Conservation (phyloP, 2,329 filamentous ascomycete genomes). For the Calonectria fujianensis region DNA sequence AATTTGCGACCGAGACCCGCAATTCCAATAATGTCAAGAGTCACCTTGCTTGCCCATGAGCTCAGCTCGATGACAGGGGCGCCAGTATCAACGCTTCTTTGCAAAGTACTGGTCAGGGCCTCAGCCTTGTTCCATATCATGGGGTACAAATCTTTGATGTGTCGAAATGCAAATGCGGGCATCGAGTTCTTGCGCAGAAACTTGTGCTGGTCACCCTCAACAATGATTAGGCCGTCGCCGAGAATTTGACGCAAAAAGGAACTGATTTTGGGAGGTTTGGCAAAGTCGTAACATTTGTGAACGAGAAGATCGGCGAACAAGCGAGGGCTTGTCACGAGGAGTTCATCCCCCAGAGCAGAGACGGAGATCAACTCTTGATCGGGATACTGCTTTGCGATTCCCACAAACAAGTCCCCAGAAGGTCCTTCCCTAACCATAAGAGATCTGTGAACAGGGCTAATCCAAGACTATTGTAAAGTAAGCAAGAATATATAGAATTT, state of each 20-base stretch:
- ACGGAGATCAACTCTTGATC: slow-evolving; percentile 51
- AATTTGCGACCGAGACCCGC: slow-evolving; percentile 75
- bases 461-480: slow-evolving; percentile 35
- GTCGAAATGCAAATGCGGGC: slow-evolving; percentile 80
- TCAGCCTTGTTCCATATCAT: slow-evolving; percentile 78
- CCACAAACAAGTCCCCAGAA: slow-evolving; percentile 52
- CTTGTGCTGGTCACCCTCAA: slow-evolving; percentile 84
- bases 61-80: slow-evolving; percentile 60
- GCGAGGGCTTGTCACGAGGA: slow-evolving; percentile 51
- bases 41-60: slow-evolving; percentile 71
- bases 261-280: slow-evolving; percentile 68
- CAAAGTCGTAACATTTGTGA: slow-evolving; percentile 70
- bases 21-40: slow-evolving; percentile 76
- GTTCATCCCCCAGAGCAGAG: slow-evolving; percentile 42
- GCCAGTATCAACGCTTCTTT: slow-evolving; percentile 60
- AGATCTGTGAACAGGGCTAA: slow-evolving; percentile 47
- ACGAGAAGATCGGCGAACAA: slow-evolving; percentile 54
- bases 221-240: slow-evolving; percentile 75
- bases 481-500: slow-evolving; percentile 3
- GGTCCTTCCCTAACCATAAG: slow-evolving; percentile 49
- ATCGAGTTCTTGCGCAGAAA: slow-evolving; percentile 80
- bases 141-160: slow-evolving; percentile 82
- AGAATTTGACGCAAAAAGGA: slow-evolving; percentile 71
- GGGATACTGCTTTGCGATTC: slow-evolving; percentile 52
- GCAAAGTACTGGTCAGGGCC: slow-evolving; percentile 60